Conservation (phyloP, 768 basidiomycete genomes). For the Artomyces pyxidatus region DNA sequence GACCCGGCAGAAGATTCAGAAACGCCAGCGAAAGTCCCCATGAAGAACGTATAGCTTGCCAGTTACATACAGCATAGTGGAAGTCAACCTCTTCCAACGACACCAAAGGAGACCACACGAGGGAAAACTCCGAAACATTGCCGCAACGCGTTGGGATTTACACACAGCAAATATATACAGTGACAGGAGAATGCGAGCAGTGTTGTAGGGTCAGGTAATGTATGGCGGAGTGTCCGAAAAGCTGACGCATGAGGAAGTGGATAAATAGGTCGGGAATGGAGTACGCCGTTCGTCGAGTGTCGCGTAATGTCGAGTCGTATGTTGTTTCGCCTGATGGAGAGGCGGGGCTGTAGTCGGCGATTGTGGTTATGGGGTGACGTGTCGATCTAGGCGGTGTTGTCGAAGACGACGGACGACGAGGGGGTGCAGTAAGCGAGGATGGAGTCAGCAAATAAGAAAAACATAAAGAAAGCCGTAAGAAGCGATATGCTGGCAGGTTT, state of each 20-base stretch:
- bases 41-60: no score
- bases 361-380: no score
- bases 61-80: no score
- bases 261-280: background rate
- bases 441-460: conserved; percentile 23
- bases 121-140: no score
- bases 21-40: no score
- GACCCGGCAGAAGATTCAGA: no score
- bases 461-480: conserved; percentile 21
- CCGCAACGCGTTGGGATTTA: no score
- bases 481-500: background rate
- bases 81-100: no score
- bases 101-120: no score
- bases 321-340: background rate
- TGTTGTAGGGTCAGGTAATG: background rate
- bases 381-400: no score
- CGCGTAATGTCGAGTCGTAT: background rate
- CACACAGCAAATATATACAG: background rate
- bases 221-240: background rate
- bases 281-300: background rate
- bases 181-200: background rate
- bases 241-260: no score
- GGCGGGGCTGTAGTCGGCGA: background rate
- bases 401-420: background rate
- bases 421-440: conserved; percentile 11